Conservation (phyloP, 495 filamentous ascomycete genomes). For the Penicillium herquei region DNA sequence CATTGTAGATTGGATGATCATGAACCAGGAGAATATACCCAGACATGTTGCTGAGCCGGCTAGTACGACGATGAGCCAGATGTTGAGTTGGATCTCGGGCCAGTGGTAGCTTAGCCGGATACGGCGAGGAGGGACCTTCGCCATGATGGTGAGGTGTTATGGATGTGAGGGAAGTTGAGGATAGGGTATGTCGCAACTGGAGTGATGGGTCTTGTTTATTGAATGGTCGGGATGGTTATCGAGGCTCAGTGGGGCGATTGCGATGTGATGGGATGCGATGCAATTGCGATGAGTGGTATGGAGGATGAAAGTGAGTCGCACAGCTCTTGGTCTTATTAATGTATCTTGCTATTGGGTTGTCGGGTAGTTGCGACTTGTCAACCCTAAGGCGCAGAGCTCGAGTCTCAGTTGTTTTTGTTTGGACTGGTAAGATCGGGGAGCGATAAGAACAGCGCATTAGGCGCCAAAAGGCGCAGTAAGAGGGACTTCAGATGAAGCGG, state of each 20-base stretch:
- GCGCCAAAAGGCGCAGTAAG: conserved; percentile 18
- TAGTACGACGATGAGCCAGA: conserved; percentile 90
- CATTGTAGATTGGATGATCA: conserved; percentile 72
- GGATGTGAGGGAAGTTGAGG: not conserved
- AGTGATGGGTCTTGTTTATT: not conserved
- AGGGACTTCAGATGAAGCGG: not conserved
- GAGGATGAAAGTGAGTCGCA: not conserved
- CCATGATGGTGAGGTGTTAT: conserved; percentile 13
- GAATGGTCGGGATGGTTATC: not conserved
- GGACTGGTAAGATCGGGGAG: conserved; percentile 2
- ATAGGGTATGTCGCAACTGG: not conserved
- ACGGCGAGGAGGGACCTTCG: conserved; percentile 20
- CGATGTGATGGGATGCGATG: not conserved
- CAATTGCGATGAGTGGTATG: not conserved
- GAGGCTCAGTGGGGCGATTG: not conserved
- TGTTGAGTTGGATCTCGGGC: conserved; percentile 88
- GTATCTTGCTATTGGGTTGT: too few relatives aligned
- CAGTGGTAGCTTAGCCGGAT: conserved; percentile 76
- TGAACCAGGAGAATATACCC: conserved; percentile 84
- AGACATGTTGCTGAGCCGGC: conserved; percentile 74
- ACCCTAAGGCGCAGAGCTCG: not conserved
- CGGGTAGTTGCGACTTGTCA: not conserved
- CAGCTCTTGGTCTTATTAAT: too few relatives aligned
- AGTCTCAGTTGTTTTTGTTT: not conserved
- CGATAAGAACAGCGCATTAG: conserved; percentile 31